Evolutionary conservation across 1,139 yeast species (phyloP).

Genomic region (Debaryomyces psychrophilus): DNA sequence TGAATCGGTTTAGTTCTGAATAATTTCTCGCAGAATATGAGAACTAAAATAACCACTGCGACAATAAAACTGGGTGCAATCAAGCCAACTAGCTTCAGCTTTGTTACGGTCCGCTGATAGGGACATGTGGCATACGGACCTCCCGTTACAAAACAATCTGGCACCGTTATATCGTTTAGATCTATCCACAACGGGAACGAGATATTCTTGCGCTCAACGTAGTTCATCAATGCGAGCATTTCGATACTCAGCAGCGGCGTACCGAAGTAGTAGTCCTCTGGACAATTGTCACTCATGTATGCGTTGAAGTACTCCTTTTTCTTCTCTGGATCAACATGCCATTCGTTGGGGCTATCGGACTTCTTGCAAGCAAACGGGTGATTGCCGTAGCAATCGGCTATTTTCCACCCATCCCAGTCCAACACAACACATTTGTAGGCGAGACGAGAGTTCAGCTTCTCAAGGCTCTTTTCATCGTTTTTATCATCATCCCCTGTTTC

Average conservation of each 20-base stretch:
- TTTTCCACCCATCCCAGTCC: conserved; percentile 53
- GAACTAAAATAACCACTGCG: conserved; percentile 49
- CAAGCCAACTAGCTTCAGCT: conserved; percentile 61
- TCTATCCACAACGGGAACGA: conserved; percentile 72
- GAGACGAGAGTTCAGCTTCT: conserved; percentile 13
- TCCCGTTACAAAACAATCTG: conserved; percentile 84
- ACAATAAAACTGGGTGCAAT: conserved; percentile 69
- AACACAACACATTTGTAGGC: conserved; percentile 68
- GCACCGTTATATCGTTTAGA: conserved; percentile 72
- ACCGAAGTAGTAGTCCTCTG: conserved; percentile 52
- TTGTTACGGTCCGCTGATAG: conserved; percentile 59
- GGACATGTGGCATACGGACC: conserved; percentile 84
- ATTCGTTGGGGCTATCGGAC: conserved; percentile 39
- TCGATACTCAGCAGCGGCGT: conserved; percentile 57
- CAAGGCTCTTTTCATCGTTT: conserved; percentile 1
- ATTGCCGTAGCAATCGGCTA: conserved; percentile 63
- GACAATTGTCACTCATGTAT: conserved; percentile 44
- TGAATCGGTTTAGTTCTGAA: conserved; percentile 42
- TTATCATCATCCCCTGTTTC: conserved; percentile 6
- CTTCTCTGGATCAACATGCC: conserved; percentile 45
- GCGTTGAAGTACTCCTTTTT: conserved; percentile 57
- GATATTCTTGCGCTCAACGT: conserved; percentile 21
- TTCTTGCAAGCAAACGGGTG: conserved; percentile 61
- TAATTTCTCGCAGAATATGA: conserved; percentile 42
- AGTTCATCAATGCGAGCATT: conserved; percentile 33